Percentiles rank a stretch among this genome's conserved stretches.
phyloP scores from a whole-genome alignment of 2,329 filamentous ascomycete species.

The Akanthomyces uredinophilus region DNA sequence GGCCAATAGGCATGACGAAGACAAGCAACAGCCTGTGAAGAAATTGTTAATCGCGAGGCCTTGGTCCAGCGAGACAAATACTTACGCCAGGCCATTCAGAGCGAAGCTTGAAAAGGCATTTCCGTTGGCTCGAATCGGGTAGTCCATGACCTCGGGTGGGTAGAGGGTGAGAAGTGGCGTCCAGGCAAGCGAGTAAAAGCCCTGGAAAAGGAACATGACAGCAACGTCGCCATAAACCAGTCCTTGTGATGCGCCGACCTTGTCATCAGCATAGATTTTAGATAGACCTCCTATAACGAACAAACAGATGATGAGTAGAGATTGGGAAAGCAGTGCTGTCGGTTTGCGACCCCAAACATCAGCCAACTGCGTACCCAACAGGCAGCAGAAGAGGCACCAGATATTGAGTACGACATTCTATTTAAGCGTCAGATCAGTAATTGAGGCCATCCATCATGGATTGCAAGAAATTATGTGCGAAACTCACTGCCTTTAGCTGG shows the following conservation, averaged over 20 bases:
- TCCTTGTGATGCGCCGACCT: conserved; percentile 25
- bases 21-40: conserved; percentile 15
- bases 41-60: neutral
- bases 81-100: conserved; percentile 15
- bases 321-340: conserved; percentile 35
- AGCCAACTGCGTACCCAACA: conserved; percentile 38
- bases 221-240: conserved; percentile 33
- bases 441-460: neutral
- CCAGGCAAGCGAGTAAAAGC: conserved; percentile 26
- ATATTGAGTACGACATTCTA: conserved; percentile 47
- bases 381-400: conserved; percentile 39
- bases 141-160: conserved; percentile 26
- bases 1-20: conserved; percentile 21
- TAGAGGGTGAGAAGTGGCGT: conserved; percentile 24
- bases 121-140: conserved; percentile 23
- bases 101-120: conserved; percentile 31
- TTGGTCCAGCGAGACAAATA: neutral
- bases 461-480: too few species aligned
- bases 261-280: conserved; percentile 33
- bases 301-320: conserved; percentile 37
- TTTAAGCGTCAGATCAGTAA: conserved; percentile 14
- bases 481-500: conserved; percentile 37
- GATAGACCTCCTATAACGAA: conserved; percentile 48
- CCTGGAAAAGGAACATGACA: conserved; percentile 26
- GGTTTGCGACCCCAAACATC: conserved; percentile 40